phyloP scores from a whole-genome alignment of 805 yeast genomes.

The Metahyphopichia silvanorum region DNA sequence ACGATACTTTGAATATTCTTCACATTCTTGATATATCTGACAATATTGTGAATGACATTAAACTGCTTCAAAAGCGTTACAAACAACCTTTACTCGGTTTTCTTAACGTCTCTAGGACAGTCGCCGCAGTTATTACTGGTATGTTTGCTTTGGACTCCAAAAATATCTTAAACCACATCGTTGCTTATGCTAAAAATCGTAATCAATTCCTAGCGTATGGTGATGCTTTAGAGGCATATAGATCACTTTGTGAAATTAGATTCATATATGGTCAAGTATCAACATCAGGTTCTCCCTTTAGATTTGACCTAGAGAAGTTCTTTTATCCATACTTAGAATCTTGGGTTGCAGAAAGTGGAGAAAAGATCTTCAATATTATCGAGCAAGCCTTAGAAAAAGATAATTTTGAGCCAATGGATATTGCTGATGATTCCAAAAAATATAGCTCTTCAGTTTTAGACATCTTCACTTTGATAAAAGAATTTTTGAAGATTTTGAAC shows the following conservation, averaged over 20 bases:
- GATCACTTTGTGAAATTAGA: slow-evolving; percentile 50
- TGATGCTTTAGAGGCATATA: slow-evolving; percentile 58
- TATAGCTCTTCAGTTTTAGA: slow-evolving; percentile 66
- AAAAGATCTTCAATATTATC: slow-evolving; percentile 46
- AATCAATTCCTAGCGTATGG: slow-evolving; percentile 41
- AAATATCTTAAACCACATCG: slow-evolving; percentile 49
- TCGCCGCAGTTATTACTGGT: slow-evolving; percentile 46
- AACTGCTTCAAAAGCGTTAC: slow-evolving; percentile 55
- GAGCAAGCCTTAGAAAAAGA: slow-evolving; percentile 58
- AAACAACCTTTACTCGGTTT: slow-evolving; percentile 59
- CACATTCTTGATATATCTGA: slow-evolving; percentile 60
- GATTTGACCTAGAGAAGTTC: slow-evolving; percentile 53
- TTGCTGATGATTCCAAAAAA: slow-evolving; percentile 34
- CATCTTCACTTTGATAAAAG: slow-evolving; percentile 59
- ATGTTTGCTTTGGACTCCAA: slow-evolving; percentile 54
- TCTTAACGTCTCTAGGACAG: slow-evolving; percentile 48
- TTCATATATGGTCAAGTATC: slow-evolving; percentile 48
- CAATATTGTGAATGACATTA: slow-evolving; percentile 46
- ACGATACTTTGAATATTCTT: slow-evolving; percentile 46
- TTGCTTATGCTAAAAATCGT: slow-evolving; percentile 32
- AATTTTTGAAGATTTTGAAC: slow-evolving; percentile 53
- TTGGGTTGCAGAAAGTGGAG: slow-evolving; percentile 45
- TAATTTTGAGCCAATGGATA: slow-evolving; percentile 49
- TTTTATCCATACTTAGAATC: slow-evolving; percentile 41
- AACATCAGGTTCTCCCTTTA: slow-evolving; percentile 36